Conservation (phyloP, 495 filamentous ascomycete genomes). For the Copromyces sp. region DNA sequence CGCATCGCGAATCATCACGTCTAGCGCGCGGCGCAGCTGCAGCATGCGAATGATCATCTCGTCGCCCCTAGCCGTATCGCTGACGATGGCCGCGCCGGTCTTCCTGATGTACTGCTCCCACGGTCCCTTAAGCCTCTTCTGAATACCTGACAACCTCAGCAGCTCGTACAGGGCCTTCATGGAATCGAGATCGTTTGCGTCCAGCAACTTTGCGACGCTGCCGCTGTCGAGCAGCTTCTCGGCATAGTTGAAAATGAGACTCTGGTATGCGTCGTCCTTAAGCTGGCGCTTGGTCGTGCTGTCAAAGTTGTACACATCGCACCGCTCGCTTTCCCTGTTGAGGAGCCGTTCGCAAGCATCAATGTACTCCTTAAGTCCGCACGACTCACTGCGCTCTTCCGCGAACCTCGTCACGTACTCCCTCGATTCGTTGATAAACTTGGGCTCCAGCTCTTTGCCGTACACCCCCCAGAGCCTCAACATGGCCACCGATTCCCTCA, state of each 20-base stretch:
- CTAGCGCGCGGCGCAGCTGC: constrained; percentile 69
- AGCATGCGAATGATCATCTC: constrained; percentile 85
- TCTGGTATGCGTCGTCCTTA: constrained; percentile 55
- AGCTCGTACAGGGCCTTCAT: constrained; percentile 70
- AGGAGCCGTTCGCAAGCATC: constrained; percentile 55
- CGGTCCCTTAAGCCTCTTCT: constrained; percentile 51
- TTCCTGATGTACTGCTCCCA: constrained; percentile 71
- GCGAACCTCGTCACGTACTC: constrained; percentile 57
- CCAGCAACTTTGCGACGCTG: constrained; percentile 58
- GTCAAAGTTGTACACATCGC: constrained; percentile 70
- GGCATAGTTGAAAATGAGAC: constrained; percentile 53
- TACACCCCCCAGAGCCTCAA: constrained; percentile 76
- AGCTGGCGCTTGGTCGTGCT: constrained; percentile 68
- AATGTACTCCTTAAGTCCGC: constrained; percentile 60
- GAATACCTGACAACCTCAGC: constrained; percentile 53
- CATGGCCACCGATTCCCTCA: constrained; percentile 66
- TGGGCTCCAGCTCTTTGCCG: constrained; percentile 63
- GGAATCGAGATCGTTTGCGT: constrained; percentile 51
- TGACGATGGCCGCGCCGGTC: constrained; percentile 68
- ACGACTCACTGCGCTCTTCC: constrained; percentile 42
- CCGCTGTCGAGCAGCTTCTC: constrained; percentile 48
- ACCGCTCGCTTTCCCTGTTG: constrained; percentile 57
- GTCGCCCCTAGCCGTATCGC: constrained; percentile 62
- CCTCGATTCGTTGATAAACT: constrained; percentile 56
- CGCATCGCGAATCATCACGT: constrained; percentile 58